Evolutionary conservation across 139 green algal genomes (phyloP).

Genomic region (Mychonastes homosphaera): DNA sequence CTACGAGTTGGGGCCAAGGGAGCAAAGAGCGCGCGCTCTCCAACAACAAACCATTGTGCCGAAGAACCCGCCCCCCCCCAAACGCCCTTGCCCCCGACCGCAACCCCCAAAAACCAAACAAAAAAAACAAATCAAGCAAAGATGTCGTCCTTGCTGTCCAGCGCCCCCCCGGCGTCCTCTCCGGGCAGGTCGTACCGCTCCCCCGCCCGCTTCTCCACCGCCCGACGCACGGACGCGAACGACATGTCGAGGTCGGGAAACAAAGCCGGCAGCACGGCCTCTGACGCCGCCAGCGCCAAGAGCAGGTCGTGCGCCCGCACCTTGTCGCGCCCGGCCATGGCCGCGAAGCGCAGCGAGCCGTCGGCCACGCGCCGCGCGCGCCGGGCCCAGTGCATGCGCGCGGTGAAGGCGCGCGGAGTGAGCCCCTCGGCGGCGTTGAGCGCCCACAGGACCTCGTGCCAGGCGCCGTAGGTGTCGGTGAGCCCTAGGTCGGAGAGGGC

Average conservation of each 20-base stretch:
- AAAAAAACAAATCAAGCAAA: no score
- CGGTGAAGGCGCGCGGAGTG: constrained; percentile 21
- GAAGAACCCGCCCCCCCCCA: no score
- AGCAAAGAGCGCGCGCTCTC: no score
- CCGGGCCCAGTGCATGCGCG: constrained; percentile 26
- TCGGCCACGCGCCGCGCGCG: constrained; percentile 26
- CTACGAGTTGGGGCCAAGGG: no score
- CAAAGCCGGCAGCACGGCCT: constrained; percentile 28
- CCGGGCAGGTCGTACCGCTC: constrained; percentile 25
- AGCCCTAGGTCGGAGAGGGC: constrained; percentile 31
- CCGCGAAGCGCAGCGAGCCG: constrained; percentile 27
- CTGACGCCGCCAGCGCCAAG: constrained; percentile 37
- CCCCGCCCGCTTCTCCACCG: constrained; percentile 27
- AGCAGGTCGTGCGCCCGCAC: constrained; percentile 41
- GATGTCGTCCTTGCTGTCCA: constrained; percentile 16
- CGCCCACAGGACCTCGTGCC: constrained; percentile 50
- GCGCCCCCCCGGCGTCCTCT: constrained; percentile 9
- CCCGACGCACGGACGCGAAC: constrained; percentile 32
- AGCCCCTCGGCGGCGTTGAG: constrained; percentile 38
- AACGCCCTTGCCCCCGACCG: no score
- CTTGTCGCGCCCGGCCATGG: constrained; percentile 31
- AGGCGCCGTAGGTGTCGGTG: constrained; percentile 40
- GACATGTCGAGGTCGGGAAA: constrained; percentile 40
- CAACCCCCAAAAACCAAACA: no score
- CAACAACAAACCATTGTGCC: no score